Percentiles rank a stretch among this genome's conserved stretches.
These are phyloP conservation scores for Gossypium schwendimanii DNA, from an alignment of 441 rosid genomes.

Conservation along the genomic window DNA sequence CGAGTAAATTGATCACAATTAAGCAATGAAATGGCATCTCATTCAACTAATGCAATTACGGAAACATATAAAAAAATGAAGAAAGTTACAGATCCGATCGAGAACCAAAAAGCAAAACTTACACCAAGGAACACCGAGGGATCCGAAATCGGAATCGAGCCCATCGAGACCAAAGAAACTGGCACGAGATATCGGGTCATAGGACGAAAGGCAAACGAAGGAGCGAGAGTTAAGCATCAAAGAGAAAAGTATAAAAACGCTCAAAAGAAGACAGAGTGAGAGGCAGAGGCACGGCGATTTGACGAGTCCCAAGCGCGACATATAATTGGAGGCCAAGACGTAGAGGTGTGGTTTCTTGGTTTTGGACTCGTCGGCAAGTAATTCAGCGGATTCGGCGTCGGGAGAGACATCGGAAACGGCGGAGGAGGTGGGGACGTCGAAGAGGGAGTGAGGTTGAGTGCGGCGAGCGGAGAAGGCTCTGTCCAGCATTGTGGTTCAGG, in stretches of 20 bases:
- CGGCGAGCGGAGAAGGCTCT: slow-evolving; percentile 71
- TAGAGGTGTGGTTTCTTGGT: slow-evolving; percentile 60
- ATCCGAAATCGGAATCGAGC: slow-evolving; percentile 78
- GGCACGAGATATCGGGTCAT: slow-evolving; percentile 59
- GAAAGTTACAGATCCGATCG: not conserved
- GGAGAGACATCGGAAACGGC: slow-evolving; percentile 18
- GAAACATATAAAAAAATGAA: not conserved
- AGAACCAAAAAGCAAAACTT: slow-evolving; percentile 29
- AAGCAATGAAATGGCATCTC: not conserved
- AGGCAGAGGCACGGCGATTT: slow-evolving; percentile 49
- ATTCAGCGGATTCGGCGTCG: slow-evolving; percentile 18
- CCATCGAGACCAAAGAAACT: slow-evolving; percentile 72
- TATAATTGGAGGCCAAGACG: slow-evolving; percentile 46
- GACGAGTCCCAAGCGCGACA: slow-evolving; percentile 43
- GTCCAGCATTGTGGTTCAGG: slow-evolving; percentile 49
- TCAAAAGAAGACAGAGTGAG: slow-evolving; percentile 39
- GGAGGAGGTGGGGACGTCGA: slow-evolving; percentile 22
- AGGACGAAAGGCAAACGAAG: slow-evolving; percentile 71
- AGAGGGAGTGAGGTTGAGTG: slow-evolving; percentile 31
- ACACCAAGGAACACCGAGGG: slow-evolving; percentile 98
- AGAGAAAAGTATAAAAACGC: slow-evolving; percentile 25
- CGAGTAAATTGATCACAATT: not conserved
- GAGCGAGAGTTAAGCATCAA: slow-evolving; percentile 46
- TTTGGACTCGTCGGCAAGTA: slow-evolving; percentile 61
- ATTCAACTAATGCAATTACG: not conserved